Percentiles rank a stretch among this genome's conserved stretches.
Conservation (phyloP, 192 early-diverging fungal genomes). For the Podila minutissima region DNA sequence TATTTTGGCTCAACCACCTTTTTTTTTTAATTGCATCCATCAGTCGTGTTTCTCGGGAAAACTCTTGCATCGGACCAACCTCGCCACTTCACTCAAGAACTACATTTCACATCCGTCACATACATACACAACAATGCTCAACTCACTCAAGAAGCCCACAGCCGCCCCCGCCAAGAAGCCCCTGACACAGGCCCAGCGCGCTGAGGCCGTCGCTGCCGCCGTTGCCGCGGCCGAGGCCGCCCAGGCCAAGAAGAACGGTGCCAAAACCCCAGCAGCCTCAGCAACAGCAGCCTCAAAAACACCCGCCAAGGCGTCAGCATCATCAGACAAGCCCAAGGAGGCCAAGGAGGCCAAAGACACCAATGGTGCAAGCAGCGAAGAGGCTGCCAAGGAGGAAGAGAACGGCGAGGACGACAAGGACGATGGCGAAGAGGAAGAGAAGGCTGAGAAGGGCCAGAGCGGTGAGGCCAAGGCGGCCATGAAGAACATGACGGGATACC, state of each 20-base stretch:
- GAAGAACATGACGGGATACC: conserved; percentile 61
- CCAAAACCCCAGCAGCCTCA: conserved; percentile 23
- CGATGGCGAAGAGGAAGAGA: conserved; percentile 49
- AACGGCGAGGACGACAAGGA: conserved; percentile 36
- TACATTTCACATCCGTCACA: neutral
- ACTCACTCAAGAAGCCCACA: conserved; percentile 41
- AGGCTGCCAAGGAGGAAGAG: neutral
- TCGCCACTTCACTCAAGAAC: neutral
- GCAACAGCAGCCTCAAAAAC: neutral
- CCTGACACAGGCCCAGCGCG: conserved; percentile 28
- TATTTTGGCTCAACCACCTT: neutral
- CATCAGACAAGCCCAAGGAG: conserved; percentile 2
- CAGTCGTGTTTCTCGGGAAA: neutral
- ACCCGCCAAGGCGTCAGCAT: conserved; percentile 1
- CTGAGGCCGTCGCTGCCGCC: conserved; percentile 31
- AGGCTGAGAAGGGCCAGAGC: conserved; percentile 54
- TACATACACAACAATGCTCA: conserved; percentile 17
- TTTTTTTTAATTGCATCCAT: neutral
- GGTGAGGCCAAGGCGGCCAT: conserved; percentile 67
- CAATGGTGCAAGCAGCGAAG: conserved; percentile 6
- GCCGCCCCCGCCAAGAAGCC: conserved; percentile 49
- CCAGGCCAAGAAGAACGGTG: conserved; percentile 30
- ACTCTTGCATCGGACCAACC: neutral
- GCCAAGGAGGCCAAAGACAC: conserved; percentile 16
- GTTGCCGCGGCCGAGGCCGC: conserved; percentile 18